phyloP scores from a whole-genome alignment of 441 rosid genomes.

The Adansonia madagascariensis region DNA sequence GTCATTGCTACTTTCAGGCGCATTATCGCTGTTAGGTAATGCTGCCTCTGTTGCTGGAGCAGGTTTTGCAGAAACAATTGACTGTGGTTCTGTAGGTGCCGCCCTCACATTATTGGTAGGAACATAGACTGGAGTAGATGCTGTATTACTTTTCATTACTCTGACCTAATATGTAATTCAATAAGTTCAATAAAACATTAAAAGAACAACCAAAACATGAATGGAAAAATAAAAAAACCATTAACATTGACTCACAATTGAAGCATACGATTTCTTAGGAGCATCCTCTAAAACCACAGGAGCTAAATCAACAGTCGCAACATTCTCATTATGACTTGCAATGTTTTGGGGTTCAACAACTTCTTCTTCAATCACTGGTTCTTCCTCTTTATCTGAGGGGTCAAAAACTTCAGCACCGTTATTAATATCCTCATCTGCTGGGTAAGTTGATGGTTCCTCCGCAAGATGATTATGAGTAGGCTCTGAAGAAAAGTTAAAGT shows the following conservation, averaged over 20 bases:
- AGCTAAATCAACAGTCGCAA: conserved; percentile 33
- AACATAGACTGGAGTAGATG: conserved; percentile 47
- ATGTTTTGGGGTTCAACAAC: conserved; percentile 41
- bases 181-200: conserved; percentile 12
- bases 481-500: conserved; percentile 41
- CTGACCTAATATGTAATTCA: conserved; percentile 47
- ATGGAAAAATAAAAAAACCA: not conserved
- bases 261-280: conserved; percentile 78
- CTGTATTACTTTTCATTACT: conserved; percentile 45
- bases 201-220: not conserved
- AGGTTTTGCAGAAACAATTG: conserved; percentile 39
- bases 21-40: conserved; percentile 37
- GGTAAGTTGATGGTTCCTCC: conserved; percentile 40
- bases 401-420: conserved; percentile 56
- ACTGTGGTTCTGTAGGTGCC: conserved; percentile 44
- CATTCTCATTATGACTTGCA: conserved; percentile 37
- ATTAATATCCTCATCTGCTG: conserved; percentile 53
- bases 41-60: conserved; percentile 38
- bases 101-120: conserved; percentile 42
- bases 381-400: conserved; percentile 61
- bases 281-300: conserved; percentile 57
- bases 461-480: conserved; percentile 39
- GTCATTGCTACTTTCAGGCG: conserved; percentile 54
- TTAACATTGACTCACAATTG: conserved; percentile 61
- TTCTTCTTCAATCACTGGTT: conserved; percentile 59